Evolutionary conservation across 139 green algal genomes (phyloP), one percentile per base, ranked within the genome.

Genomic region (Tetradesmus lagerheimii): DNA sequence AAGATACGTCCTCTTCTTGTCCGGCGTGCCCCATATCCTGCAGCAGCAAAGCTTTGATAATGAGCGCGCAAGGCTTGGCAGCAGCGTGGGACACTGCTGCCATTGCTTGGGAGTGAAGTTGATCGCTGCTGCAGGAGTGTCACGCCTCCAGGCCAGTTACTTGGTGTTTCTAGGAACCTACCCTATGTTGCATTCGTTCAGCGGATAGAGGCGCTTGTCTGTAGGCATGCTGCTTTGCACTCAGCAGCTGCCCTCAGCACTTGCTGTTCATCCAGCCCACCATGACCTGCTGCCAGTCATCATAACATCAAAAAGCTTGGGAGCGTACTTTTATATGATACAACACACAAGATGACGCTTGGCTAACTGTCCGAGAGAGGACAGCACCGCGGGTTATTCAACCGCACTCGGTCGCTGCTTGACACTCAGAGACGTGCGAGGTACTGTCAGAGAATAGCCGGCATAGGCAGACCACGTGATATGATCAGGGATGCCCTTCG

Each of bases 151-250:
- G 11, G 35, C 23, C 43, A 43, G 27, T 8, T 43, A 67, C n/a
- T 11, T n/a, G 31, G 2, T 34, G 27, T 38, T 83, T 38, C 38
- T 31, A 34, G 31, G 14, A 16, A 45, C 80, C 11, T 38, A 89
- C 84, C 84, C 84, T 89, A 89, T 89, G 62, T 25, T 47, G 62
- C 38, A 80, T 18, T 57, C 47, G 15, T 50, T 45, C 39, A 89
- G 39, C 6, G 84, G 84, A 27, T 83, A 89, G 9, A 89, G 66
- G 0, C 84, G 67, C 84, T 66, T 89, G 67, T 82, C 66, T 25
- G 43, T 78, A 31, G 77, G 77, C 77, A 83, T 83, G 29, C 77
- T 83, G 77, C 35, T 38, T 53, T 83, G 35, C 39, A 38, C 35
- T 83, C 35, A 47, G 34, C 57, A 71, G 20, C 57, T 71, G 57